Base-by-base conservation (phyloP, 331 rosid genomes). In the Malus hybrid region DNA sequence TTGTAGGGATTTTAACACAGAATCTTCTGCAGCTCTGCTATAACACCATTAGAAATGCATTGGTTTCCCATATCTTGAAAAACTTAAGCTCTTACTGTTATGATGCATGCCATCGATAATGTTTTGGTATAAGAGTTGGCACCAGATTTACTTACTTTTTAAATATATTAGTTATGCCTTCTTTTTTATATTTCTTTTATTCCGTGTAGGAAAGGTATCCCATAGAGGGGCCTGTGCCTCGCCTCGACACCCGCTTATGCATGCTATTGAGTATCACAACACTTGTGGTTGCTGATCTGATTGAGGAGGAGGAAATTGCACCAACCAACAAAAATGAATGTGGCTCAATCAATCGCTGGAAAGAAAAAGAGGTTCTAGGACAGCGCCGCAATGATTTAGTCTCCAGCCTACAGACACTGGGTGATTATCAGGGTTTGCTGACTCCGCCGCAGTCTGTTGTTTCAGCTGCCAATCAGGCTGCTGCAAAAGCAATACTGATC, bases 171-270 rank as follows among this genome's bases (percentile, higher is more conserved):
- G 50, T 44, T 44, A 44, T 44, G 50, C 50, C 15, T 44, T 44
- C 50, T 44, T 44, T 44, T 44, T 44, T 44, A 44, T 44, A 3
- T 44, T 44, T 44, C 50, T 44, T 44, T 44, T 44, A 44, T 44
- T 44, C 50, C 5, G 50, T 44, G 50, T 44, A 44, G 99, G 99
- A 92, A 90, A 92, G 97, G 84, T 96, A 90, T 75, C 96, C 97
- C 16, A 92, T 92, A 75, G 98, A 95, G 70, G 99, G 99, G 22
- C 99, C 99, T 16, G 85, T 95, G 90, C 99, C 99, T 73, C 96
- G 85, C 84, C 85, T 95, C 16, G 99, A 95, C 81, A 82, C 98
- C 56, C 97, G 99, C 75, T 80, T 95, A 78, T 89, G 96, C 96
- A 88, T 90, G 86, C 89, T 92, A 42, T 81, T 95, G 73, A 90